Evolutionary conservation across 805 yeast species (phyloP).

Genomic region (Spathaspora passalidarum): DNA sequence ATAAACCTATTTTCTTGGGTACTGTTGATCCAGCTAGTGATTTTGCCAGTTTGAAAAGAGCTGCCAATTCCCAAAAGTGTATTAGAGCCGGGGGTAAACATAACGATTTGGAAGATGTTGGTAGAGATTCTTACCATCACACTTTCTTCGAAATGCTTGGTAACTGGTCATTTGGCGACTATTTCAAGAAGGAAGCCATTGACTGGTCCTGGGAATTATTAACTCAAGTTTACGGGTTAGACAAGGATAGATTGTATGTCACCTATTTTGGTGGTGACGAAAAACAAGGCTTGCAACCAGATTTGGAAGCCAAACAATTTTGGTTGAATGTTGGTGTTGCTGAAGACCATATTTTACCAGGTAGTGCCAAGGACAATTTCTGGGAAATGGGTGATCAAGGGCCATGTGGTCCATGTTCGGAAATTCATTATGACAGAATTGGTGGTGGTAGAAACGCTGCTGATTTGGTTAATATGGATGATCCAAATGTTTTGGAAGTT

Average conservation of each 20-base stretch:
- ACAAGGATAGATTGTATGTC: slow-evolving; percentile 79
- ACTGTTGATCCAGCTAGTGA: slow-evolving; percentile 95
- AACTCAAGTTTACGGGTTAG: slow-evolving; percentile 79
- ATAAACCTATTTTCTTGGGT: slow-evolving; percentile 95
- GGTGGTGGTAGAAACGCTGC: slow-evolving; percentile 99
- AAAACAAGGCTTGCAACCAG: slow-evolving; percentile 80
- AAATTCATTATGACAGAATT: slow-evolving; percentile 94
- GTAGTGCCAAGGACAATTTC: slow-evolving; percentile 86
- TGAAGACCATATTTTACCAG: slow-evolving; percentile 91
- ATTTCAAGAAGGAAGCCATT: slow-evolving; percentile 93
- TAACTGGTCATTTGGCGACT: slow-evolving; percentile 99
- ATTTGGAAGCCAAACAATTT: slow-evolving; percentile 82
- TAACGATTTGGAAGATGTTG: slow-evolving; percentile 96
- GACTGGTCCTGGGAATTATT: slow-evolving; percentile 86
- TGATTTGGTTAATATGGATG: slow-evolving; percentile 87
- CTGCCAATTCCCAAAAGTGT: slow-evolving; percentile 95
- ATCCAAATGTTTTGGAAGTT: slow-evolving; percentile 94
- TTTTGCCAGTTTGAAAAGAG: slow-evolving; percentile 78
- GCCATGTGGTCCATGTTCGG: slow-evolving; percentile 99
- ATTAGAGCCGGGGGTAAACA: slow-evolving; percentile 99
- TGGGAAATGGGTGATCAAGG: slow-evolving; percentile 99
- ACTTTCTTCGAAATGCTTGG: slow-evolving; percentile 99
- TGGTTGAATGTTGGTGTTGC: slow-evolving; percentile 89
- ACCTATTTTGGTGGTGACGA: slow-evolving; percentile 96
- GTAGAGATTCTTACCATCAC: slow-evolving; percentile 96